Evolutionary conservation across 306 rosid species (phyloP).

Genomic region (Lithocarpus polystachyus): DNA sequence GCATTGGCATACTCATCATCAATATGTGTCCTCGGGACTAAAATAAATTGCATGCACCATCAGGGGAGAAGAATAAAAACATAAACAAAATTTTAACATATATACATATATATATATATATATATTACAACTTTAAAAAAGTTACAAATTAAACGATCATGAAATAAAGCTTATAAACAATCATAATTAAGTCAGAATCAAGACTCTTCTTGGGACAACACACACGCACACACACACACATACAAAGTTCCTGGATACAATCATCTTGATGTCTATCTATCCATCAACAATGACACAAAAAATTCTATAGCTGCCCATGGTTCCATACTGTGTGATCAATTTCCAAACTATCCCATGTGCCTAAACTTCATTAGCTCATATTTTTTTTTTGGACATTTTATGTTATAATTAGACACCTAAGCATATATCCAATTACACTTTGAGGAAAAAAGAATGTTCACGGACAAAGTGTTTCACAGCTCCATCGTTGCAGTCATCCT

Average conservation of each 20-base stretch:
- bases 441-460: no score
- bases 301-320: neutral
- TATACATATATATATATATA: no score
- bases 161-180: neutral
- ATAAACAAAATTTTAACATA: neutral
- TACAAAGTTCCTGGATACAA: no score
- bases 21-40: constrained; percentile 76
- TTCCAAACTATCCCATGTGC: neutral
- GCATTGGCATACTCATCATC: constrained; percentile 91
- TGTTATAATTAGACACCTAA: no score
- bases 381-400: no score
- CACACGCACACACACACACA: no score
- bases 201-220: neutral
- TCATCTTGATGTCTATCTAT: no score
- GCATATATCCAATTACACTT: no score
- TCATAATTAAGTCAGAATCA: neutral
- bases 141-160: neutral
- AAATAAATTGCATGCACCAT: neutral
- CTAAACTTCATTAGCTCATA: no score
- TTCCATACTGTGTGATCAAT: neutral
- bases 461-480: no score
- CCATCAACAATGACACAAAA: neutral
- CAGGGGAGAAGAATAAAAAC: neutral
- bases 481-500: no score
- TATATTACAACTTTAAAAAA: neutral